Conservation (phyloP, 192 early-diverging fungal genomes). For the Helicostylum pulchrum region DNA sequence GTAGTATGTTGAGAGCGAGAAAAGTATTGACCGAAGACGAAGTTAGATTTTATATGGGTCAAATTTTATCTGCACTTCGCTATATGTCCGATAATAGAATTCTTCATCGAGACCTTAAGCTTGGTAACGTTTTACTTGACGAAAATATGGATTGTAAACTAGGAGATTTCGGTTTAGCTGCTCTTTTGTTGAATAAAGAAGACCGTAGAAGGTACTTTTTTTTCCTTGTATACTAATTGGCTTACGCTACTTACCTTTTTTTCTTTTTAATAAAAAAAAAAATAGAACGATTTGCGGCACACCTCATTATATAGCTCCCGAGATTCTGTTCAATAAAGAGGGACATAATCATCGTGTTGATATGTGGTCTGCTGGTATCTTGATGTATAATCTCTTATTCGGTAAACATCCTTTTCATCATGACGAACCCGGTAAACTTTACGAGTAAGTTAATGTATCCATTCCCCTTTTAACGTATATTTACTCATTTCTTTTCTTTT, state of each 20-base stretch:
- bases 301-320: conserved; percentile 97
- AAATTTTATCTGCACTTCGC: conserved; percentile 73
- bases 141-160: conserved; percentile 83
- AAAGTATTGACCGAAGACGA: conserved; percentile 86
- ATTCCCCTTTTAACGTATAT: neutral
- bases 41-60: conserved; percentile 80
- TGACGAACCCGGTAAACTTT: conserved; percentile 69
- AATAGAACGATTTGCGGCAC: conserved; percentile 91
- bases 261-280: neutral
- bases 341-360: conserved; percentile 95
- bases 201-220: conserved; percentile 83
- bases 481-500: neutral
- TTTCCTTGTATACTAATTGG: neutral
- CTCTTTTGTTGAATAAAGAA: conserved; percentile 66
- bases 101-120: conserved; percentile 95
- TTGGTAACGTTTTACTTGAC: conserved; percentile 89
- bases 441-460: conserved; percentile 53
- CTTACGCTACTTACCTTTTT: neutral
- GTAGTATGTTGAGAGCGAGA: conserved; percentile 74
- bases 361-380: conserved; percentile 89
- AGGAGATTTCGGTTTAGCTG: conserved; percentile 95
- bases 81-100: conserved; percentile 80
- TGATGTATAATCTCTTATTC: conserved; percentile 88
- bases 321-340: conserved; percentile 76
- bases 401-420: conserved; percentile 91